Base-by-base conservation (phyloP, 495 filamentous ascomycete genomes). In the Aspergillus sparsus region DNA sequence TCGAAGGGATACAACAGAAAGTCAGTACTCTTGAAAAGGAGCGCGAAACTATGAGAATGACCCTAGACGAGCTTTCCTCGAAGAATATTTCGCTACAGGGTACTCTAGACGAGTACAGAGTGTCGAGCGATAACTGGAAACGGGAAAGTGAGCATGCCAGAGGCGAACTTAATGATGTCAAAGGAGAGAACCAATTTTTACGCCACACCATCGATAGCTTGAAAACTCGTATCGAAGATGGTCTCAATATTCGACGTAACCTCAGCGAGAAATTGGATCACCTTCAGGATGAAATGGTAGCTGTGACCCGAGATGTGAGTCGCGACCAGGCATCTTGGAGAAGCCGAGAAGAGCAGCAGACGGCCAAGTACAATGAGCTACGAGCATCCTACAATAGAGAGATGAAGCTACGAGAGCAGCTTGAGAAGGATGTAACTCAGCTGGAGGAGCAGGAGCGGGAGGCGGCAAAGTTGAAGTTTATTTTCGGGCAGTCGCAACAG, bases 221-320 rank as follows among this genome's bases (percentile, higher is more conserved):
- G 58, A 82, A 83, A 60, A 78, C 80, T 45, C 90, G 97, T 66
- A 84, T 96, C 52, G 87, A 96, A 73, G 93, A 97, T 72, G 90
- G 87, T 70, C 85, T 90, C 69, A 83, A 85, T 61, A 82, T 89
- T 61, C 86, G 91, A 53, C 89, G 92, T 63, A 83, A 78, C 65
- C 88, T 96, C 76, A 85, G 89, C 62, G 79, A 81, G 66, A 93
- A 92, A 69, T 87, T 96, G 66, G 84, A 92, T 63, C 82, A 80
- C 54, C 74, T 98, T 49, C 92, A 97, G 74, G 83, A 89, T 63
- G 90, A 97, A 56, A 91, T 98, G 87, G 82, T 85, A 10, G 78
- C 75, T 53, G 85, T 89, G n/a, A 86, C 88, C 55, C 80, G 82
- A 45, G 87, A 95, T 53, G 85, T 96, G 55, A 84, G 85, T 13